These are phyloP conservation scores for Lentinula detonsa DNA, from an alignment of 768 basidiomycete species.

Conservation along the genomic window DNA sequence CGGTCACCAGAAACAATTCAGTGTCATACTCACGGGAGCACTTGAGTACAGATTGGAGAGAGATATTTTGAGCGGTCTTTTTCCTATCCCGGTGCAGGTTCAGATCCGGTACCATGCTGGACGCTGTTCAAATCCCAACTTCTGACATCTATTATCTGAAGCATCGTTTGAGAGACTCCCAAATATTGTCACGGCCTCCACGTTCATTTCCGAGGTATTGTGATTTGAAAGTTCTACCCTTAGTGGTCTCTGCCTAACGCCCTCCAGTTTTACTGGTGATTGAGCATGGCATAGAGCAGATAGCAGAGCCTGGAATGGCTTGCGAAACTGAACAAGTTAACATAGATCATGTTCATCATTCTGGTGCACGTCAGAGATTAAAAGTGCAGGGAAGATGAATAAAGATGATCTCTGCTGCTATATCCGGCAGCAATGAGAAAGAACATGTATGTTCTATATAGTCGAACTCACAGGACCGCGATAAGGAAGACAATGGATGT, in stretches of 20 bases:
- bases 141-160: background rate
- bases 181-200: background rate
- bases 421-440: background rate
- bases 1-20: background rate
- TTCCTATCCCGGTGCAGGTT: background rate
- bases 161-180: background rate
- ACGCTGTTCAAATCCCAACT: background rate
- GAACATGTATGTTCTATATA: no score
- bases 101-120: background rate
- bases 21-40: background rate
- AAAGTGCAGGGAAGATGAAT: background rate
- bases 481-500: background rate
- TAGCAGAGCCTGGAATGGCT: no score
- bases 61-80: background rate
- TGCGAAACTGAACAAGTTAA: no score
- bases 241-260: no score
- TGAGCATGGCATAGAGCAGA: no score
- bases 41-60: background rate
- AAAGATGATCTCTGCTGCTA: background rate
- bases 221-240: no score
- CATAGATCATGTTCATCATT: background rate
- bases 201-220: background rate
- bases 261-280: no score
- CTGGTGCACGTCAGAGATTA: background rate
- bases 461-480: background rate